phyloP scores from a whole-genome alignment of 495 filamentous ascomycete species.

The Aspergillus affinis region DNA sequence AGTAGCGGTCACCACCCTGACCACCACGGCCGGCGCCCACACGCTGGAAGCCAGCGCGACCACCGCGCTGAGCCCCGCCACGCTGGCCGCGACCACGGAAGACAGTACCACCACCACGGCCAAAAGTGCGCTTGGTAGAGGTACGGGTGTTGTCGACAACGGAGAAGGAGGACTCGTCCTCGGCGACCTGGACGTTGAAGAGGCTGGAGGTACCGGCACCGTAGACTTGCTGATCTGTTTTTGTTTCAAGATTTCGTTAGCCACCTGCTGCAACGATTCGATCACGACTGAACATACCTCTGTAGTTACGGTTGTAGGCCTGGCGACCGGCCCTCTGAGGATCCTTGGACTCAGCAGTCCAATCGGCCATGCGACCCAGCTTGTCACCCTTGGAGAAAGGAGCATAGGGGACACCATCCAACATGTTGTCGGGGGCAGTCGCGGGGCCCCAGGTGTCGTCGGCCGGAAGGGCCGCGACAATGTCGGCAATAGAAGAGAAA shows the following conservation, averaged over 20 bases:
- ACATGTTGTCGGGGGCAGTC: slow-evolving; percentile 74
- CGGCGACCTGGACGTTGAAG: slow-evolving; percentile 85
- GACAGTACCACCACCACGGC: slow-evolving; percentile 77
- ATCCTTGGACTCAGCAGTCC: slow-evolving; percentile 93
- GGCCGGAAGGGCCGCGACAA: slow-evolving; percentile 59
- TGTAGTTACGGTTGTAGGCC: slow-evolving; percentile 87
- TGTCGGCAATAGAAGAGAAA: slow-evolving; percentile 57
- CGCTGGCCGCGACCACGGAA: slow-evolving; percentile 83
- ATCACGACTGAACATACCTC: slow-evolving; percentile 58
- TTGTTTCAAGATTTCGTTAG: slow-evolving; percentile 42
- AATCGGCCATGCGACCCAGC: slow-evolving; percentile 97
- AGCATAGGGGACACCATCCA: slow-evolving; percentile 93
- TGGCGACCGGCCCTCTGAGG: slow-evolving; percentile 75
- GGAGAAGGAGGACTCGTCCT: slow-evolving; percentile 97
- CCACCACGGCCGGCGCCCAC: slow-evolving; percentile 65
- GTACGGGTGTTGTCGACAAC: slow-evolving; percentile 93
- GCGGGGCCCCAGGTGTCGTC: slow-evolving; percentile 85
- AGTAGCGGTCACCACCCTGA: slow-evolving; percentile 62
- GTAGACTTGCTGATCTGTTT: slow-evolving; percentile 94
- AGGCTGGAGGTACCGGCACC: slow-evolving; percentile 83
- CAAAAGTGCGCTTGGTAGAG: slow-evolving; percentile 79
- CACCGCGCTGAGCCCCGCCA: slow-evolving; percentile 53
- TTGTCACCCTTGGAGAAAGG: slow-evolving; percentile 99
- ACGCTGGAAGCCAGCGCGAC: slow-evolving; percentile 64
- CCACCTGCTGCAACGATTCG: neutral